These are phyloP conservation scores for Zea luxurians DNA, from an alignment of 176 grass and related monocot species.

Conservation along the genomic window DNA sequence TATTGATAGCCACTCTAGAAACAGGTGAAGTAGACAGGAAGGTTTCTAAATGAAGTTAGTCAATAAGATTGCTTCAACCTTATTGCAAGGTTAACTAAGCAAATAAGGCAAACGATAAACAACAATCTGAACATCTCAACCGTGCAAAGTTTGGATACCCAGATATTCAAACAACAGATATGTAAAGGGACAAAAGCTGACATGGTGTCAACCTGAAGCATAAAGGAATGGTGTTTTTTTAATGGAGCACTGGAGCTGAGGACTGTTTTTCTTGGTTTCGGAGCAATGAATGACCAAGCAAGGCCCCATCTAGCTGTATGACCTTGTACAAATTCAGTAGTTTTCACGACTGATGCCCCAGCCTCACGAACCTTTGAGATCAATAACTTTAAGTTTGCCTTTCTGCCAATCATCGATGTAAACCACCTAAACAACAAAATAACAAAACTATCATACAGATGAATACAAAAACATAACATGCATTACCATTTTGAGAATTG, in stretches of 20 bases:
- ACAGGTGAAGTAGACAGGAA: background rate
- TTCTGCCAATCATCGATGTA: conserved; percentile 95
- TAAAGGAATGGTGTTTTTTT: conserved; percentile 71
- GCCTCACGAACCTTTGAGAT: conserved; percentile 56
- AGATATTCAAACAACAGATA: background rate
- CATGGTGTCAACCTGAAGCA: conserved; percentile 59
- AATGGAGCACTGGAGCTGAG: conserved; percentile 48
- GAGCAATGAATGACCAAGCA: conserved; percentile 94
- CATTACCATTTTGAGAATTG: background rate
- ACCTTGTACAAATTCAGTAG: conserved; percentile 96
- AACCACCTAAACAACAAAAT: conserved; percentile 69
- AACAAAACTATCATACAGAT: background rate
- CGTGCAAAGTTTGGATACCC: background rate
- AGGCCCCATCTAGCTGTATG: conserved; percentile 86
- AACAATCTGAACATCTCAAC: background rate
- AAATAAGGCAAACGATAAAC: background rate
- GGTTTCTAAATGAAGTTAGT: conserved; percentile 5
- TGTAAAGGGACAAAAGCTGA: conserved; percentile 26
- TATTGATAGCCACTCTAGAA: background rate
- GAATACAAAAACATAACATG: background rate
- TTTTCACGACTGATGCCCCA: conserved; percentile 73
- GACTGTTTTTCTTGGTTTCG: conserved; percentile 55
- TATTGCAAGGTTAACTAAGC: background rate
- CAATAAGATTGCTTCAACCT: conserved; percentile 1
- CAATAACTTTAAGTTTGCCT: conserved; percentile 75